Percentiles rank a stretch among this genome's conserved stretches.
Conservation (phyloP, 2,329 filamentous ascomycete genomes). For the Fusarium drepaniforme region DNA sequence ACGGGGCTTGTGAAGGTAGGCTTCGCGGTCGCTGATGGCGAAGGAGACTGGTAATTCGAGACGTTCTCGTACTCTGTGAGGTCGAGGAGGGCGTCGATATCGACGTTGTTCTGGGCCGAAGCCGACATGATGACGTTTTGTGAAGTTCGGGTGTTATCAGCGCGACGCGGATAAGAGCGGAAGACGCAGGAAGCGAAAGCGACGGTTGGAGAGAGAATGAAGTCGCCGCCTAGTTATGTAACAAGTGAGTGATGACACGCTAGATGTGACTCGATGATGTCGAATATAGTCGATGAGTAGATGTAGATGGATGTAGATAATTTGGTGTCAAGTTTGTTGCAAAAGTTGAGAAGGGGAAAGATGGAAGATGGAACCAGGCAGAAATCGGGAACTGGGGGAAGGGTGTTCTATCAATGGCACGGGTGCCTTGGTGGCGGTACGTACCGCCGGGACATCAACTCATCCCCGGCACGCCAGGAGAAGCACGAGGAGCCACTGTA, state of each 20-base stretch:
- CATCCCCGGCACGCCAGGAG: slow-evolving; percentile 23
- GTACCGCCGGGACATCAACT: slow-evolving; percentile 30
- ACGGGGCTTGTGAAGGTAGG: slow-evolving; percentile 64
- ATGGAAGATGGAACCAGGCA: slow-evolving; percentile 36
- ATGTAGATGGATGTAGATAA: slow-evolving; percentile 23
- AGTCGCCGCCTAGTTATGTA: slow-evolving; percentile 13
- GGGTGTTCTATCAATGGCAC: slow-evolving; percentile 50
- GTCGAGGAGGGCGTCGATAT: slow-evolving; percentile 70
- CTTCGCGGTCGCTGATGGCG: slow-evolving; percentile 67
- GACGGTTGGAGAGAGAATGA: slow-evolving; percentile 1
- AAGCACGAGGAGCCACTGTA: slow-evolving; percentile 26
- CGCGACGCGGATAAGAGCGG: slow-evolving; percentile 25
- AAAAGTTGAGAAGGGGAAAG: slow-evolving; percentile 40
- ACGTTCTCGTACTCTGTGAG: slow-evolving; percentile 73
- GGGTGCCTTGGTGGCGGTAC: slow-evolving; percentile 44
- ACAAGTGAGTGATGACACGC: neutral
- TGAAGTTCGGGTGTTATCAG: slow-evolving; percentile 6
- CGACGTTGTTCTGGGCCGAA: slow-evolving; percentile 60
- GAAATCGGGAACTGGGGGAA: slow-evolving; percentile 44
- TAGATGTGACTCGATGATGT: slow-evolving; percentile 3
- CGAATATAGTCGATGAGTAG: slow-evolving; percentile 23
- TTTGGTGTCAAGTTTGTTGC: slow-evolving; percentile 32
- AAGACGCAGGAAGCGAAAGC: slow-evolving; percentile 15
- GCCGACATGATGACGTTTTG: slow-evolving; percentile 51
- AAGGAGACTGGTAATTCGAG: slow-evolving; percentile 68